Conservation (phyloP, 2,329 filamentous ascomycete genomes). For the Neurospora sp. region DNA sequence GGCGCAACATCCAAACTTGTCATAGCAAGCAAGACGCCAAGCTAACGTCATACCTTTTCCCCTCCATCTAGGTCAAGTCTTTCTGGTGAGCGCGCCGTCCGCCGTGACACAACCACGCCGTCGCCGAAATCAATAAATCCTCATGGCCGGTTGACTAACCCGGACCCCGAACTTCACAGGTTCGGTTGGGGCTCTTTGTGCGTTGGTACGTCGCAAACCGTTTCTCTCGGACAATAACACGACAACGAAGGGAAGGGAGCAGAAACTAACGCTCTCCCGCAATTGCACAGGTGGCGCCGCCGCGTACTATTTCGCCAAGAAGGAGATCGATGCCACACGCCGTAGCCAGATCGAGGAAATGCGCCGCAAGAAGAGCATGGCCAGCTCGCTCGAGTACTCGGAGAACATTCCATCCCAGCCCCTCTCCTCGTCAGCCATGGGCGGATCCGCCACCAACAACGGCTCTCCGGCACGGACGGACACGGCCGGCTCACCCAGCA, state of each 20-base stretch:
- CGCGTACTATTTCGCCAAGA: constrained; percentile 94
- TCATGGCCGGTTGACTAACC: constrained; percentile 5
- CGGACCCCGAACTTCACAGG: constrained; percentile 38
- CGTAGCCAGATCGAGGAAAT: constrained; percentile 59
- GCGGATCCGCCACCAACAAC: constrained; percentile 27
- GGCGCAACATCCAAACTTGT: not conserved
- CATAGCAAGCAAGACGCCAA: not conserved
- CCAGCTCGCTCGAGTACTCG: constrained; percentile 44
- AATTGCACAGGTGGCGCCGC: constrained; percentile 62
- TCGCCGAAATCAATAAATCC: constrained; percentile 4
- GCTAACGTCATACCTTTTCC: constrained; percentile 3
- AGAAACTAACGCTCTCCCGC: constrained; percentile 13
- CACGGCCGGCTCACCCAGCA: constrained; percentile 52
- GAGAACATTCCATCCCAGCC: constrained; percentile 27
- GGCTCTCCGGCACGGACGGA: constrained; percentile 49
- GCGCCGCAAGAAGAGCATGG: constrained; percentile 51
- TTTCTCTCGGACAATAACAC: not conserved
- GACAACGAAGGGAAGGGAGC: constrained; percentile 9
- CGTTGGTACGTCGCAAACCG: constrained; percentile 46
- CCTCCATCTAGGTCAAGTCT: constrained; percentile 44
- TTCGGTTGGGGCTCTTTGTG: constrained; percentile 87
- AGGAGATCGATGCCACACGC: constrained; percentile 85
- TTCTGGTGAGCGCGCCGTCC: constrained; percentile 45
- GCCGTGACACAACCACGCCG: constrained; percentile 1
- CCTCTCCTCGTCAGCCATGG: constrained; percentile 27